A percentile compares a stretch with the other conserved stretches of the same genome.
These are phyloP conservation scores for Mediolabrus comicus DNA, from an alignment of 108 stramenopile species.

Conservation along the genomic window DNA sequence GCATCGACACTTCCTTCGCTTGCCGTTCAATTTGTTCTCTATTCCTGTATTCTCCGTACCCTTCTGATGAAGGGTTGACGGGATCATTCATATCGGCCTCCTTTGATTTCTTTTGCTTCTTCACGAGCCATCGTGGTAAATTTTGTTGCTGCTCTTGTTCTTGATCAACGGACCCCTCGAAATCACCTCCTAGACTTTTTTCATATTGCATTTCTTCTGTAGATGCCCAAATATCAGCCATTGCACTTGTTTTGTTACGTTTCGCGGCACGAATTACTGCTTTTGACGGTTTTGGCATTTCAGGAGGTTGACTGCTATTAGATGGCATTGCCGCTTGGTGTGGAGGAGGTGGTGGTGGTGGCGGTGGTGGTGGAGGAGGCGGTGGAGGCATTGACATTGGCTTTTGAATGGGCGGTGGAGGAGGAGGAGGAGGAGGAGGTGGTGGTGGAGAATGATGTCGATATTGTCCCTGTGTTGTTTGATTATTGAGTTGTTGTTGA, in stretches of 20 bases:
- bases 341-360: conserved; percentile 5
- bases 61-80: conserved; percentile 41
- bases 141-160: conserved; percentile 28
- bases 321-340: neutral
- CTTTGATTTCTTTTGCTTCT: conserved; percentile 52
- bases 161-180: conserved; percentile 12
- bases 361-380: conserved; percentile 12
- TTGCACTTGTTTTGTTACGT: conserved; percentile 29
- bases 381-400: conserved; percentile 27
- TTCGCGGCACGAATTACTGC: conserved; percentile 55
- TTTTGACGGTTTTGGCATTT: conserved; percentile 61
- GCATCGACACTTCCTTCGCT: conserved; percentile 16
- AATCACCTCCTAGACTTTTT: conserved; percentile 8
- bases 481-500: conserved; percentile 13
- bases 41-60: conserved; percentile 47
- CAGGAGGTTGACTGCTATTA: conserved; percentile 20
- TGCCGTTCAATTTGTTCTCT: conserved; percentile 45
- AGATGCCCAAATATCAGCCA: conserved; percentile 85
- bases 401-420: conserved; percentile 2
- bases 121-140: conserved; percentile 35
- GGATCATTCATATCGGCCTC: conserved; percentile 37
- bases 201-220: conserved; percentile 82
- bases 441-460: conserved; percentile 24
- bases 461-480: conserved; percentile 25
- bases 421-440: conserved; percentile 12